phyloP scores from a whole-genome alignment of 768 basidiomycete species.

The Auriscalpium microsporum region DNA sequence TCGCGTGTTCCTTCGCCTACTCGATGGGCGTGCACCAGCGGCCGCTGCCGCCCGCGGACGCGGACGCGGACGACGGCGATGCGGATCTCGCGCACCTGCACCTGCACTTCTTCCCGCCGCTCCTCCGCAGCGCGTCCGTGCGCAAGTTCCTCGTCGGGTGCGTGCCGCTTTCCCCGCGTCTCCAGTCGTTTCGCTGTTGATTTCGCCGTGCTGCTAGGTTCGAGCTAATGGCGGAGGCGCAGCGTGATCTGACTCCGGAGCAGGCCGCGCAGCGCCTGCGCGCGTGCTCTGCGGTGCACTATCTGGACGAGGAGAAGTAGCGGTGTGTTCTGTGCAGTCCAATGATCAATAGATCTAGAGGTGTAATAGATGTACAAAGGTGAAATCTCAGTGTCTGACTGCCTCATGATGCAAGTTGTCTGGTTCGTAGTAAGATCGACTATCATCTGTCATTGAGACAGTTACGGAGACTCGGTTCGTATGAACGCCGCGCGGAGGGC shows the following conservation, averaged over 20 bases:
- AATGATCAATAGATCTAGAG: neutral
- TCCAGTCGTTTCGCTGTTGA: neutral
- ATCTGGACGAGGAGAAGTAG: conserved; percentile 23
- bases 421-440: too few species aligned
- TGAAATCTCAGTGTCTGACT: too few species aligned
- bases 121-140: conserved; percentile 73
- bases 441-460: too few species aligned
- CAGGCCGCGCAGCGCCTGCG: conserved; percentile 69
- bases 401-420: too few species aligned
- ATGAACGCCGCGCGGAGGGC: too few species aligned
- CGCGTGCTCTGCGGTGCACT: conserved; percentile 51
- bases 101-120: conserved; percentile 79
- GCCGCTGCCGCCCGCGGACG: conserved; percentile 40
- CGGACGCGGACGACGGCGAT: conserved; percentile 34
- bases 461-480: too few species aligned
- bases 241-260: conserved; percentile 85
- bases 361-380: neutral
- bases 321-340: neutral
- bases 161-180: conserved; percentile 17
- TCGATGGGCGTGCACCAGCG: conserved; percentile 93
- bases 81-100: conserved; percentile 67
- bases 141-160: conserved; percentile 88
- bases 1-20: conserved; percentile 84
- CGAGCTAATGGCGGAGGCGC: conserved; percentile 85
- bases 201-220: conserved; percentile 38